Base-by-base conservation (phyloP, 495 filamentous ascomycete species). In the Penicillium paradoxum region DNA sequence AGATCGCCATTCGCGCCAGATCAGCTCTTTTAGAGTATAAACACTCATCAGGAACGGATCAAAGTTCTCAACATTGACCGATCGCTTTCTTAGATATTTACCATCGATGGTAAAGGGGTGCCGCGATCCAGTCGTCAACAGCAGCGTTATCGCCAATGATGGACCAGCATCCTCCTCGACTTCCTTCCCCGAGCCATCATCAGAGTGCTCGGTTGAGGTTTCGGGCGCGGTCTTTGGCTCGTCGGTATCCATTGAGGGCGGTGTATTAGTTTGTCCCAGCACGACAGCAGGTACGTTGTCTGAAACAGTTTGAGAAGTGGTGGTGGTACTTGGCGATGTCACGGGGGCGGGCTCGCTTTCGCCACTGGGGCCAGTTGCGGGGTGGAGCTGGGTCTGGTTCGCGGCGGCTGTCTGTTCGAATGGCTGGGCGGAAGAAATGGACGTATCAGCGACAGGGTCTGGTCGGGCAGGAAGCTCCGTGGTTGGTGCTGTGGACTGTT, bases 21-120 rank as follows among this genome's bases (percentile, higher is more conserved):
- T 95, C 67, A 96, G 71, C 64, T 96, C 90, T 69, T 96, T 96
- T 46, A 96, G 65, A 7, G 87, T 92, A 63, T 96, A 96, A 13
- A 95, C 83, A 59, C 86, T 93, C 70, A 96, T 89, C 62, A 84
- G 84, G 62, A 88, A 89, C 2, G 91, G 91, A 64, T 96, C 90
- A 61, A 85, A 76, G 22, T 82, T 86, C 33, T 88, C 85, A 0
- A 91, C 81, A 29, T 76, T 80, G 14, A 95, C 84, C 46, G 85
- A 86, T 18, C 87, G 82, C 67, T 90, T 91, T 40, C 79, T 73
- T 45, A 96, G 72, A 58, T 96, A 96, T 55, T 85, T 90, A 49
- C 86, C 85, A 71, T 93, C 89, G 56, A 96, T 86, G 49, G 84
- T 87, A 67, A 89, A 93, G 3, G 90, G 89, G 69, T 96, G 89